A percentile compares a stretch with the other conserved stretches of the same genome.
Evolutionary conservation across 371 early-diverging fungal genomes (phyloP).

Genomic region (Mortierella sp.): DNA sequence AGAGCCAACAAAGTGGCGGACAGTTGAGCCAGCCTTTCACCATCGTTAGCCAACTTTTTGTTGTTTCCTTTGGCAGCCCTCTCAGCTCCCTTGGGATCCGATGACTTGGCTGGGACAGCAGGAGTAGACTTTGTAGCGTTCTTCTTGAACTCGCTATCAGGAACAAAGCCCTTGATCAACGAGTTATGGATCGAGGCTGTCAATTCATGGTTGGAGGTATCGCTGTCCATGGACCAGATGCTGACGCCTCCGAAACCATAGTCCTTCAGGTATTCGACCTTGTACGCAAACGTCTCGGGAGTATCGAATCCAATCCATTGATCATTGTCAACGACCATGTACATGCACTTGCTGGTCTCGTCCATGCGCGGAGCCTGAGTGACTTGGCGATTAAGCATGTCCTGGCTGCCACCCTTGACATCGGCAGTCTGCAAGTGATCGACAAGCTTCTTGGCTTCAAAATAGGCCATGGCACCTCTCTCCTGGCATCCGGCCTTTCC

Average conservation of each 20-base stretch:
- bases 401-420: neutral
- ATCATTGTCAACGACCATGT: conserved; percentile 48
- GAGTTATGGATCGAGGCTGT: conserved; percentile 33
- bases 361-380: conserved; percentile 42
- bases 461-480: conserved; percentile 49
- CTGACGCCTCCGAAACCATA: conserved; percentile 45
- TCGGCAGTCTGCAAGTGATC: conserved; percentile 12
- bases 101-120: no score
- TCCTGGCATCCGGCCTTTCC: conserved; percentile 47
- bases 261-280: conserved; percentile 39
- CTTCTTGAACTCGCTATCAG: no score
- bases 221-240: conserved; percentile 54
- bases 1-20: no score
- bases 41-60: no score
- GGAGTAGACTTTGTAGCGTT: no score
- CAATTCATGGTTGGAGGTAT: conserved; percentile 35
- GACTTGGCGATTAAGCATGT: neutral
- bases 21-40: no score
- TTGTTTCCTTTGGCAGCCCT: no score
- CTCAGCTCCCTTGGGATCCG: no score
- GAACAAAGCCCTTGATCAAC: conserved; percentile 20
- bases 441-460: conserved; percentile 34
- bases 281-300: conserved; percentile 39
- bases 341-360: conserved; percentile 46
- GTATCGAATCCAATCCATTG: conserved; percentile 49